Percentiles rank a stretch among this genome's conserved stretches.
These are phyloP conservation scores for Glomus cerebriforme DNA, from an alignment of 192 early-diverging fungal genomes.

Conservation along the genomic window DNA sequence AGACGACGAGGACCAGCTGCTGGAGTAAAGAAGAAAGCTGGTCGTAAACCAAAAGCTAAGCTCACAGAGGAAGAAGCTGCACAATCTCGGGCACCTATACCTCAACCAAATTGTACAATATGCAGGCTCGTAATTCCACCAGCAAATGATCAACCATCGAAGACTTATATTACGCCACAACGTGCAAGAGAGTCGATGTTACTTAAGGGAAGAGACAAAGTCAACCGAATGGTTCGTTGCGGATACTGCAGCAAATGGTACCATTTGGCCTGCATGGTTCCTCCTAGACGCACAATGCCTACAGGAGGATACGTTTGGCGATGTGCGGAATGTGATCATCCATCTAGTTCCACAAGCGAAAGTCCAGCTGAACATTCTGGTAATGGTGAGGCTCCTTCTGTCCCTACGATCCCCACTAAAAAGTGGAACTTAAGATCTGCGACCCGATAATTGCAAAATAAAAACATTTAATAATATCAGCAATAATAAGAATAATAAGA, in stretches of 20 bases:
- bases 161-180: background rate
- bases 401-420: background rate
- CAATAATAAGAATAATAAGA: no score
- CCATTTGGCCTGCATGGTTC: slow-evolving; percentile 31
- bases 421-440: slow-evolving; percentile 9
- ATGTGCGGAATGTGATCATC: slow-evolving; percentile 31
- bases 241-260: slow-evolving; percentile 24
- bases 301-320: slow-evolving; percentile 21
- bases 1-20: background rate
- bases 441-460: background rate
- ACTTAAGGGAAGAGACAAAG: slow-evolving; percentile 29
- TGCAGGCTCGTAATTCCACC: background rate
- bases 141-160: background rate
- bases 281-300: slow-evolving; percentile 26
- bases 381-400: background rate
- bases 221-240: slow-evolving; percentile 28
- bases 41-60: background rate
- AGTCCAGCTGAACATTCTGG: background rate
- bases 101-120: slow-evolving; percentile 25
- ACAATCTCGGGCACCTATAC: background rate
- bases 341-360: background rate
- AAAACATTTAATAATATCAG: no score
- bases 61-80: background rate
- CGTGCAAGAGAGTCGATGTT: slow-evolving; percentile 10
- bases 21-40: background rate